phyloP scores from a whole-genome alignment of 2,329 filamentous ascomycete genomes.

The Ceratocystis harringtonii region DNA sequence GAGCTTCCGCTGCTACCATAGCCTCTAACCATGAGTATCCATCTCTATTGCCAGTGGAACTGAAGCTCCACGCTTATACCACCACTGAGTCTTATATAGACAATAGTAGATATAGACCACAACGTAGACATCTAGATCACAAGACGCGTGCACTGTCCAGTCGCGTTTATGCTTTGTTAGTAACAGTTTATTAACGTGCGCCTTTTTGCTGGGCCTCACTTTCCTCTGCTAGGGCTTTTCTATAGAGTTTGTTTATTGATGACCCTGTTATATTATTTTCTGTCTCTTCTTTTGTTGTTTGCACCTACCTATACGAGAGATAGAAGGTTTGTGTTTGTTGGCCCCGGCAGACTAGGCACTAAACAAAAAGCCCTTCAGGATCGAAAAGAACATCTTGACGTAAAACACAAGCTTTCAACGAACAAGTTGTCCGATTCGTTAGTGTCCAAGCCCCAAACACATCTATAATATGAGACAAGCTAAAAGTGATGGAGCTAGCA shows the following conservation, averaged over 20 bases:
- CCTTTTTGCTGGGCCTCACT: neutral
- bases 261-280: neutral
- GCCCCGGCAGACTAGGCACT: neutral
- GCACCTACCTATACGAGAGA: neutral
- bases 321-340: neutral
- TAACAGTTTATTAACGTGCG: neutral
- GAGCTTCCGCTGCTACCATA: too few species aligned
- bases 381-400: neutral
- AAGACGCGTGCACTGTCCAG: slow-evolving; percentile 1
- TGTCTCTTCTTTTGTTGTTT: neutral
- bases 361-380: neutral
- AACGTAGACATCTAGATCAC: neutral
- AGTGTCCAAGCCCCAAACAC: neutral
- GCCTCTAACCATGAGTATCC: neutral
- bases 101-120: neutral
- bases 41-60: neutral
- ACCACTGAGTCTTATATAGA: neutral
- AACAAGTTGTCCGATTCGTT: neutral
- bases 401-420: neutral
- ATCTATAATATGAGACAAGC: neutral
- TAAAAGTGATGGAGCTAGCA: neutral
- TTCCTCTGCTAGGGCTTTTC: neutral
- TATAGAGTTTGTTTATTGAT: neutral
- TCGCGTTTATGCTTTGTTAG: neutral
- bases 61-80: neutral